Evolutionary conservation across 345 rosid species (phyloP).

Genomic region (Cardamine resedifolia): DNA sequence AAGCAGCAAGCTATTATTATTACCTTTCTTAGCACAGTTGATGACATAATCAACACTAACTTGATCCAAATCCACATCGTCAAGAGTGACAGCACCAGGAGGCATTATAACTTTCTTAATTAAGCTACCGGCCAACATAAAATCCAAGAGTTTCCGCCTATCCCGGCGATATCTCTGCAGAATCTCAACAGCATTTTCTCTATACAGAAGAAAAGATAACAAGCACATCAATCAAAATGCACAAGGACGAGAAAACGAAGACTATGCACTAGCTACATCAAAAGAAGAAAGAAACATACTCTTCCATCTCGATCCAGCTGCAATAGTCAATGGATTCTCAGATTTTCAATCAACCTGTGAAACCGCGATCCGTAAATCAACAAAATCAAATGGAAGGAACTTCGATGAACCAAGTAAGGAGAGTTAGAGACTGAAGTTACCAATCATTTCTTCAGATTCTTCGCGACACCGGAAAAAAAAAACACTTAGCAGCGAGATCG

Average conservation of each 20-base stretch:
- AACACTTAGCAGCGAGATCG: constrained; percentile 29
- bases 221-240: neutral
- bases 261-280: neutral
- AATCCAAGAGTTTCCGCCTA: constrained; percentile 76
- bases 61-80: constrained; percentile 98
- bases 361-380: constrained; percentile 10
- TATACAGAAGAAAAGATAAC: constrained; percentile 19
- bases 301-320: constrained; percentile 39
- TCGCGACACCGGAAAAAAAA: neutral
- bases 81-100: constrained; percentile 94
- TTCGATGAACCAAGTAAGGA: constrained; percentile 1
- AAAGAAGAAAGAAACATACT: constrained; percentile 16
- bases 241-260: neutral
- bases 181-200: constrained; percentile 75
- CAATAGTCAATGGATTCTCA: constrained; percentile 5
- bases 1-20: neutral
- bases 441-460: constrained; percentile 13
- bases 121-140: constrained; percentile 77
- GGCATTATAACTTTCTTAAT: constrained; percentile 96
- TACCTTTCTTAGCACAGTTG: constrained; percentile 86
- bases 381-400: neutral
- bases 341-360: constrained; percentile 11
- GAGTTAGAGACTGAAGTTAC: constrained; percentile 6
- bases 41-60: constrained; percentile 95
- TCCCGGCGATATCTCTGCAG: constrained; percentile 90